Base-by-base conservation (phyloP, 176 grass and related monocot species). In the Carex myosuroides region DNA sequence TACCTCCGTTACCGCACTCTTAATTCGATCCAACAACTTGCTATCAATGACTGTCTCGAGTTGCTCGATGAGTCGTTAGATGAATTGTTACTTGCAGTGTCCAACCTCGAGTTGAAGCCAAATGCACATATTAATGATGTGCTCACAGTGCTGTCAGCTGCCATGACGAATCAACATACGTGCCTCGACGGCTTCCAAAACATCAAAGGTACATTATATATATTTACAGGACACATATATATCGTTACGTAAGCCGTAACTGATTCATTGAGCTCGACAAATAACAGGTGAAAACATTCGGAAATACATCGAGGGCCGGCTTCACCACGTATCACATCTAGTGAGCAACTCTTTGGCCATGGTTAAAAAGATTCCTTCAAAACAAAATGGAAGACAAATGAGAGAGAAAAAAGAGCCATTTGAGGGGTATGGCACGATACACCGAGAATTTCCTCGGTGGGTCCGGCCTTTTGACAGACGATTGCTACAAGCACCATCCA, bases 341-440 rank as follows among this genome's bases (percentile, higher is more conserved):
- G 90, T 94, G 20, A 94, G 92, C 88, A 94, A 97, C 92, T 91
- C 92, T 54, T 91, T 97, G 37, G 92, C 94, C 85, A 91, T 97
- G 92, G 85, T 86, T 5, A 94, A 83, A 64, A 97, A 92, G 69
- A 83, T 97, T 10, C 88, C 84, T 29, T 79, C 35, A 3, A 82
- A 82, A 66, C 32, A 66, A 65, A 65, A 64, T 8, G 63, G 80
- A 82, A 66, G 44, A 46, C 37, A 35, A 64, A 52, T 48, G 54
- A 17, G 13, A 68, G 3, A 21, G 12, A 57, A 54, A 7, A 79
- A 73, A 50, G 92, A 89, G 59, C 85, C 92, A 7, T 89, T 94
- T 75, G 91, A 33, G 75, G 92, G 90, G 14, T 97, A 94, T 75
- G 92, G 92, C 79, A 82, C 83, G 81, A 78, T 97, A 86, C 81